Conservation (phyloP, 2,329 filamentous ascomycete species). For the Talaromyces sp. region DNA sequence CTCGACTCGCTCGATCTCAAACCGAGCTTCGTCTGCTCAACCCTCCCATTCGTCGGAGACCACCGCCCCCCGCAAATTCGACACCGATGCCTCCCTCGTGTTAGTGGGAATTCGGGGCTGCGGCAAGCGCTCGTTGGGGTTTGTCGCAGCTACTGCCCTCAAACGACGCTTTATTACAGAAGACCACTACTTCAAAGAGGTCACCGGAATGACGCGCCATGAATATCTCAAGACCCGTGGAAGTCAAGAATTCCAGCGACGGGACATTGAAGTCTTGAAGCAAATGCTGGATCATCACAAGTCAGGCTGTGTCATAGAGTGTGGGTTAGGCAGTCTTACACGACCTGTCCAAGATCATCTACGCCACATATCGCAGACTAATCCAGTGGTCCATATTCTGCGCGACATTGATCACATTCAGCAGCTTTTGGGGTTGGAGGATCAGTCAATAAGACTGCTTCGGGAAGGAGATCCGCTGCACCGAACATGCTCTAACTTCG, state of each 20-base stretch:
- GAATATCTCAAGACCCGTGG: slow-evolving; percentile 45
- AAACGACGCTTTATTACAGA: slow-evolving; percentile 49
- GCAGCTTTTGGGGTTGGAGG: slow-evolving; percentile 46
- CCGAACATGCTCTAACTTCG: slow-evolving; percentile 51
- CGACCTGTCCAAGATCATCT: slow-evolving; percentile 46
- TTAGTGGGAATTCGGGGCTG: slow-evolving; percentile 49
- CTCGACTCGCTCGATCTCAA: neutral
- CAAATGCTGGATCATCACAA: slow-evolving; percentile 49
- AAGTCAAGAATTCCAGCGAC: slow-evolving; percentile 46
- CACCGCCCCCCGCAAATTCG: slow-evolving; percentile 31
- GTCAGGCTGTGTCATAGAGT: slow-evolving; percentile 47
- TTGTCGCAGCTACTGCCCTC: slow-evolving; percentile 47
- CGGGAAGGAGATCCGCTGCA: slow-evolving; percentile 50
- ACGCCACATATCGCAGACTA: slow-evolving; percentile 38
- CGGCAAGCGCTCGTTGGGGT: slow-evolving; percentile 47
- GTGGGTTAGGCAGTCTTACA: slow-evolving; percentile 47
- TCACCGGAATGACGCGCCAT: slow-evolving; percentile 46
- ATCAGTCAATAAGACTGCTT: slow-evolving; percentile 47
- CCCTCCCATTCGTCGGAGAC: slow-evolving; percentile 21
- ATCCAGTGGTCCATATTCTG: slow-evolving; percentile 46
- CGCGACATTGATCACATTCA: slow-evolving; percentile 46
- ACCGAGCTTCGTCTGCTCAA: slow-evolving; percentile 4
- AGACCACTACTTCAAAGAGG: slow-evolving; percentile 48
- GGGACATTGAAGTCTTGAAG: slow-evolving; percentile 46
- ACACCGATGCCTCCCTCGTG: slow-evolving; percentile 44